Percentiles rank a stretch among this genome's conserved stretches.
Conservation (phyloP, 1,139 yeast genomes). For the Yarrowia galli region DNA sequence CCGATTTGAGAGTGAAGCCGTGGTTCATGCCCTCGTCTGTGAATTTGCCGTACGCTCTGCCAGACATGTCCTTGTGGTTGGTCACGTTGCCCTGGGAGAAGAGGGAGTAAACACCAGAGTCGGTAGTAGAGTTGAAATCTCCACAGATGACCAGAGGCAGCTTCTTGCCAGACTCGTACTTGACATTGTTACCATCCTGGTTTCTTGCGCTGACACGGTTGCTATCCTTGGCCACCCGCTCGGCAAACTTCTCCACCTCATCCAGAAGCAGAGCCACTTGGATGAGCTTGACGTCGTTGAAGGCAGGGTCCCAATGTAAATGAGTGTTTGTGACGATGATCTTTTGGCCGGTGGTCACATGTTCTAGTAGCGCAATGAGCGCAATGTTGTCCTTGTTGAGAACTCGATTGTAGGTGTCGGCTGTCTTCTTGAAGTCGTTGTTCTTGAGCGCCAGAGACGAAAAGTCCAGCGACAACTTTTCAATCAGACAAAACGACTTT, state of each 20-base stretch:
- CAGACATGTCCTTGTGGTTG: conserved; percentile 79
- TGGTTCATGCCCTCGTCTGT: conserved; percentile 91
- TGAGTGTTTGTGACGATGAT: conserved; percentile 87
- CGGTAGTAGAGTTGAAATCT: conserved; percentile 88
- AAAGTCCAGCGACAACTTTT: conserved; percentile 80
- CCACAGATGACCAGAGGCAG: conserved; percentile 87
- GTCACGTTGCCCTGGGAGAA: conserved; percentile 75
- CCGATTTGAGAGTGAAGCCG: conserved; percentile 79
- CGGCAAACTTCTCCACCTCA: conserved; percentile 72
- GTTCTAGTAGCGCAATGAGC: conserved; percentile 77
- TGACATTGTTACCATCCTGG: conserved; percentile 38
- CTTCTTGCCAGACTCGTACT: conserved; percentile 63
- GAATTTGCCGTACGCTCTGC: conserved; percentile 88
- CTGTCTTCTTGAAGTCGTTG: conserved; percentile 89
- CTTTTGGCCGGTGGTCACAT: conserved; percentile 63
- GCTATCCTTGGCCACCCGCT: conserved; percentile 57
- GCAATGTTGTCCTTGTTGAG: conserved; percentile 97
- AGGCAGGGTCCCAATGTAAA: conserved; percentile 98
- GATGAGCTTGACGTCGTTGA: conserved; percentile 93
- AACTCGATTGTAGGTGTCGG: conserved; percentile 93
- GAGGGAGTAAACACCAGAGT: conserved; percentile 91
- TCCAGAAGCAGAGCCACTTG: conserved; percentile 93
- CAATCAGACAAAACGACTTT: conserved; percentile 71
- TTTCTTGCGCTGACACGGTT: conserved; percentile 43
- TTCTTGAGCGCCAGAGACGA: conserved; percentile 87